Conservation (phyloP, 73 alveolate genomes). For the Paramecium bursaria region DNA sequence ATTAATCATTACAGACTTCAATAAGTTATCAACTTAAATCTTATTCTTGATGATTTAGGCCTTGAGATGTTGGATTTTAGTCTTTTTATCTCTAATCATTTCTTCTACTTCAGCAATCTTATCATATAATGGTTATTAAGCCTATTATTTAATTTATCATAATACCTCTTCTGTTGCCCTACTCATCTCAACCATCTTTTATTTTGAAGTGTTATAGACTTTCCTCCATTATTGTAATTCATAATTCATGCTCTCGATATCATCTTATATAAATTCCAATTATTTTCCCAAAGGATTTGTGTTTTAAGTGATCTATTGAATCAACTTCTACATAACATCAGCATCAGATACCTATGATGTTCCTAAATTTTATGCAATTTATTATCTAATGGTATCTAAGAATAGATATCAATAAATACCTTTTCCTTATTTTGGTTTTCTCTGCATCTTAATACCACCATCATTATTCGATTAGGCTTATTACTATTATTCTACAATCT, state of each 20-base stretch:
- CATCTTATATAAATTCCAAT: conserved; percentile 66
- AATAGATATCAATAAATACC: background rate
- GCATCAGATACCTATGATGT: conserved; percentile 38
- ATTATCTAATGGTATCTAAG: conserved; percentile 14
- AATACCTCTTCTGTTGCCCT: conserved; percentile 65
- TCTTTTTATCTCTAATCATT: conserved; percentile 40
- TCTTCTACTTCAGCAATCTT: conserved; percentile 70
- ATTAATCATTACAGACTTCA: conserved; percentile 47
- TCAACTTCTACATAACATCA: conserved; percentile 23
- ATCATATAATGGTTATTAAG: conserved; percentile 68
- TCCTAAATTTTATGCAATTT: conserved; percentile 46
- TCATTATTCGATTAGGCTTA: conserved; percentile 26
- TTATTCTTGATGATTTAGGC: conserved; percentile 66
- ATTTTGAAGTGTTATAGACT: conserved; percentile 15
- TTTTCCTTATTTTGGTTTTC: conserved; percentile 46
- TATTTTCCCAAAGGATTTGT: conserved; percentile 64
- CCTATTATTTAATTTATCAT: background rate
- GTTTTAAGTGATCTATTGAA: conserved; percentile 41
- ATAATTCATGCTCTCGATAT: conserved; percentile 62
- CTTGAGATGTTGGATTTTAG: conserved; percentile 50
- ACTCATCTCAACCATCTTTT: conserved; percentile 59
- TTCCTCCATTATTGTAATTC: conserved; percentile 66
- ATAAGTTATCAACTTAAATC: conserved; percentile 16
- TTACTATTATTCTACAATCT: conserved; percentile 2
- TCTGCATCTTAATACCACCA: conserved; percentile 39